Base-by-base conservation (phyloP, 768 basidiomycete genomes). In the Pisolithus sp. region DNA sequence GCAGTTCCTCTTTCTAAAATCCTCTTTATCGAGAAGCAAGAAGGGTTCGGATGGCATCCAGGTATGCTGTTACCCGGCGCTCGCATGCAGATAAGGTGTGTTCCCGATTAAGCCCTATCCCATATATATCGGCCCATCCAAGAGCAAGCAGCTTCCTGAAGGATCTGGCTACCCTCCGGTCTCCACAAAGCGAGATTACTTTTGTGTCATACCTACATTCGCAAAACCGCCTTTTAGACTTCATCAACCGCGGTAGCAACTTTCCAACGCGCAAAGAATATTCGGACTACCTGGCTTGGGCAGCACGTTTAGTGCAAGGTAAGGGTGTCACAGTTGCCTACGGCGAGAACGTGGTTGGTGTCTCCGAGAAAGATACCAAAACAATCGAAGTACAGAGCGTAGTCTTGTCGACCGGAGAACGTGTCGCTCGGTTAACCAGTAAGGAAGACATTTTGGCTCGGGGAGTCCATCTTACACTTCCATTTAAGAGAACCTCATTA, bases 201-300 rank as follows among this genome's bases (percentile, higher is more conserved):
- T 81, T 80, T 68, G 56, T 80, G 43, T 66, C 75, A 17, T 81
- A 80, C 60, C 67, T 81, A 48, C 74, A 79, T 52, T 71, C 71
- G 46, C 71, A 79, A 51, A 70, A 69, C 45, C 74, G 79, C 43
- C 70, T 81, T 36, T 54, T 75, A 24, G 63, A 72, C 34, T 81
- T 80, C 68, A 79, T 80, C 58, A 80, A 81, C 59, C 73, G 75
- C 28, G 74, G 75, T 2, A 75, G 73, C 13, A 76, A 71, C 39
- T 71, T 75, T 28, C 79, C 79, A 9, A 75, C 76, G 18, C 74
- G 80, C 24, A 74, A 73, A 51, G 79, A 81, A 54, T 79, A 73
- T 51, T 68, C 78, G 5, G 78, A 80, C 61, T 81, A 81, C 62
- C 69, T 81, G 17, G 59, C 72, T 8, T 80, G 78, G 78, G 77